These are phyloP conservation scores for Cnidoscolus chayamansa DNA, from an alignment of 441 rosid species.

Conservation along the genomic window DNA sequence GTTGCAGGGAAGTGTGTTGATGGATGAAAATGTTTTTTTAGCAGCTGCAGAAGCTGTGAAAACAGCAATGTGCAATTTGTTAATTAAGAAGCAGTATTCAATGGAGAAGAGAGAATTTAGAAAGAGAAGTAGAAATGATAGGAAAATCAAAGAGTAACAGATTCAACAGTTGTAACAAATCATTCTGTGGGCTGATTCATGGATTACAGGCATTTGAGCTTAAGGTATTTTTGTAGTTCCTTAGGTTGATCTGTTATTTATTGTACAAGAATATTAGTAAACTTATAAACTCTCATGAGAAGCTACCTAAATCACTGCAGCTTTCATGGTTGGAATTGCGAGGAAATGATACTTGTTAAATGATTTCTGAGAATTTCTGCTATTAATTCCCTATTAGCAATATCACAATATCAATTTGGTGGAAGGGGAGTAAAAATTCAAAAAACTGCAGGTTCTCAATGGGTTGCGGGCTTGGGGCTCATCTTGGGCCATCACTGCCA, in stretches of 20 bases:
- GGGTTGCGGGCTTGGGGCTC: too few relatives aligned
- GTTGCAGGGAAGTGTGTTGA: slow-evolving; percentile 62
- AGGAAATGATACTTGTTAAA: background rate
- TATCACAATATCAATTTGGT: too few relatives aligned
- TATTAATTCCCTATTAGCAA: background rate
- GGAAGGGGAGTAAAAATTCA: too few relatives aligned
- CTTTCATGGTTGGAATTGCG: background rate
- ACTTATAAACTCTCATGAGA: background rate
- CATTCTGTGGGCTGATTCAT: background rate
- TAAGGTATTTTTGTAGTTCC: background rate
- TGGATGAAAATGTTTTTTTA: slow-evolving; percentile 53
- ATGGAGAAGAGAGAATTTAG: slow-evolving; percentile 67
- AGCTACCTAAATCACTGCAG: background rate
- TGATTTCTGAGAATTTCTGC: background rate
- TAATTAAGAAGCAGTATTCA: slow-evolving; percentile 87
- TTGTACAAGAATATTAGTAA: background rate
- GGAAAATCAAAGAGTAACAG: slow-evolving; percentile 42
- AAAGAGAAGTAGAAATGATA: slow-evolving; percentile 83
- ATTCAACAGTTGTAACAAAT: background rate
- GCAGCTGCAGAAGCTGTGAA: slow-evolving; percentile 80
- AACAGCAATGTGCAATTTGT: slow-evolving; percentile 63
- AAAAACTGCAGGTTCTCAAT: too few relatives aligned
- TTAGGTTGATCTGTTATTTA: background rate
- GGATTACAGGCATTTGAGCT: slow-evolving; percentile 2
- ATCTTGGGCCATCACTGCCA: too few relatives aligned